Evolutionary conservation across 345 rosid species (phyloP), one percentile per base, ranked within the genome.

Genomic region (Punica granatum): DNA sequence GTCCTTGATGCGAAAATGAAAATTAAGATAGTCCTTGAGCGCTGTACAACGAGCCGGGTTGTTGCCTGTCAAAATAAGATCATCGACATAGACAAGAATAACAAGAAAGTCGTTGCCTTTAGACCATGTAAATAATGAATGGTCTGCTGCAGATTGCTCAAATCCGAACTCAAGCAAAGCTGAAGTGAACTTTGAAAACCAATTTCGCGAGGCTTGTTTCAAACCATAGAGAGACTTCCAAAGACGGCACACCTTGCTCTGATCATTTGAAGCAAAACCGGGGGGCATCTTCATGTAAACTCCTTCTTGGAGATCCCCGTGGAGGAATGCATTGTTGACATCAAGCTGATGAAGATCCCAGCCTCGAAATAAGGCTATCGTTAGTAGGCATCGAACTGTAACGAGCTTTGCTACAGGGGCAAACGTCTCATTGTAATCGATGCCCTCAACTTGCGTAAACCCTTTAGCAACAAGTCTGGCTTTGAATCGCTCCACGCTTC

Each of bases 381-480:
- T 3, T 2, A 70, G 16, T 3, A 75, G 8, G 4, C 56, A 14
- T 5, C 14, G 18, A 31, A 70, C 1, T 0, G 35, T 70, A 0
- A 31, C 11, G 2, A n/a, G 33, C 44, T 71, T 67, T 1, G 62
- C 51, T 0, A 67, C 7, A 0, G 3, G 62, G 25, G 31, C 56
- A 7, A 67, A 70, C 0, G 69, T 63, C 13, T 74, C 63, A 37
- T 60, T 9, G 7, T 23, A 70, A 12, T 74, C 41, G 3, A 41
- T 19, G 0, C 42, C 34, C 0, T 12, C 1, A 2, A 3, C 16
- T 19, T 63, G 26, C 4, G 39, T 28, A 21, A n/a, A 73, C 1
- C 63, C 66, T 31, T 69, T 69, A 7, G 44, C 66, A 18, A 69
- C 72, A 19, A 69, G 43, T 11, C 46, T 14, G 0, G 72, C 76